Conservation (phyloP, 441 rosid genomes). For the Manihot esculenta region DNA sequence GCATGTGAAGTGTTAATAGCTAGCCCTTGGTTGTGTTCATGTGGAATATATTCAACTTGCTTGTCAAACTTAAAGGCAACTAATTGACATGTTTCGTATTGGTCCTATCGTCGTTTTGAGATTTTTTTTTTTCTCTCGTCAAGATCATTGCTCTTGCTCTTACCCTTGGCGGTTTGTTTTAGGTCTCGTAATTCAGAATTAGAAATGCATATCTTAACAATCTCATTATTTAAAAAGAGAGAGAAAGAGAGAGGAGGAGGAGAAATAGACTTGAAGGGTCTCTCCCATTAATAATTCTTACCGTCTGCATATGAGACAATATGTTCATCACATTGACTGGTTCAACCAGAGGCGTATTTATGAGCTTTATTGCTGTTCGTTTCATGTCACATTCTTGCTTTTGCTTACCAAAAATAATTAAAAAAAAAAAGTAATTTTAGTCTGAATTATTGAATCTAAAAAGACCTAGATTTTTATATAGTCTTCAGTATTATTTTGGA, state of each 20-base stretch:
- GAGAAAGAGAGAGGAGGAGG: too few relatives aligned
- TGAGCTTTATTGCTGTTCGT: constrained; percentile 55
- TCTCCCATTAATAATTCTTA: not conserved
- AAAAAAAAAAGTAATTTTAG: too few relatives aligned
- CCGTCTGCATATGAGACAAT: not conserved
- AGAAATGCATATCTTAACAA: too few relatives aligned
- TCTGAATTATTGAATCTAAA: too few relatives aligned
- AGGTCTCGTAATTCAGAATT: too few relatives aligned
- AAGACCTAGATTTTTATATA: too few relatives aligned
- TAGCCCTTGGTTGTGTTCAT: not conserved
- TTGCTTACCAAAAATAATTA: not conserved
- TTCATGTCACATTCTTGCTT: constrained; percentile 50
- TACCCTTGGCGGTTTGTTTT: too few relatives aligned
- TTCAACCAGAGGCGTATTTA: constrained; percentile 37
- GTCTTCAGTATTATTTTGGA: too few relatives aligned
- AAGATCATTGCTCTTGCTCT: constrained; percentile 6
- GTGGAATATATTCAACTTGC: constrained; percentile 5
- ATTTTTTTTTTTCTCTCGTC: not conserved
- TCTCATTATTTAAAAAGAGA: not conserved
- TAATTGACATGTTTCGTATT: not conserved
- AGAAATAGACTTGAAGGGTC: too few relatives aligned
- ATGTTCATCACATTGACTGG: constrained; percentile 12
- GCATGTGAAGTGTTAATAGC: constrained; percentile 16
- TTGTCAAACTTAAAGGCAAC: constrained; percentile 6
- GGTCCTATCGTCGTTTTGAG: not conserved